Conservation (phyloP, 2,329 filamentous ascomycete species). For the Aspergillus phoenicis region DNA sequence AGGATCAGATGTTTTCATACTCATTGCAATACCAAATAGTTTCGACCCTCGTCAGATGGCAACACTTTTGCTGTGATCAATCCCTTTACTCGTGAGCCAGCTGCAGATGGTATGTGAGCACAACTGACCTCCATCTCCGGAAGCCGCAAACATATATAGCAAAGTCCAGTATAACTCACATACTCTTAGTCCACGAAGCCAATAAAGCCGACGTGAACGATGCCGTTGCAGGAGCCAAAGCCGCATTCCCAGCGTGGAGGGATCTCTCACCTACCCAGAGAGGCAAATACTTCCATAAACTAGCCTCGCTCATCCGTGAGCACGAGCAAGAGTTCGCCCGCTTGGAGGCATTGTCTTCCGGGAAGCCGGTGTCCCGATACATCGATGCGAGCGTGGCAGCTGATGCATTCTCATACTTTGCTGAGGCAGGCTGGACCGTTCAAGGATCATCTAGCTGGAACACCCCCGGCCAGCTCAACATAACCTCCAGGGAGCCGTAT, state of each 20-base stretch:
- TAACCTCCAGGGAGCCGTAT: slow-evolving; percentile 53
- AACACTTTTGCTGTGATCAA: slow-evolving; percentile 36
- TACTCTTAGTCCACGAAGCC: slow-evolving; percentile 35
- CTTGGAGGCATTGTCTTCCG: slow-evolving; percentile 42
- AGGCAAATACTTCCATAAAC: slow-evolving; percentile 35
- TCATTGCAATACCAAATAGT: slow-evolving; percentile 18
- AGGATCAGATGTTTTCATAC: background rate
- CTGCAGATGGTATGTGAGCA: slow-evolving; percentile 29
- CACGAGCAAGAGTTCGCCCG: slow-evolving; percentile 34
- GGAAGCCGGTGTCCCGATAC: slow-evolving; percentile 35
- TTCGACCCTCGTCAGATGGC: slow-evolving; percentile 29
- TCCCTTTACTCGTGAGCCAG: slow-evolving; percentile 32
- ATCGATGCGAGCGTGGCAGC: slow-evolving; percentile 27
- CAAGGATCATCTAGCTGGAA: slow-evolving; percentile 36
- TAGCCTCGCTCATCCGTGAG: slow-evolving; percentile 35
- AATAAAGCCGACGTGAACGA: slow-evolving; percentile 36
- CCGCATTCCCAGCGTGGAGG: slow-evolving; percentile 43
- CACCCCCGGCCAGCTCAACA: slow-evolving; percentile 29
- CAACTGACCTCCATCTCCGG: background rate
- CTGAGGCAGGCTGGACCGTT: slow-evolving; percentile 32
- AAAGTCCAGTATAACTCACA: background rate
- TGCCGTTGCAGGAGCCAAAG: slow-evolving; percentile 42
- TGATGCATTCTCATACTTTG: slow-evolving; percentile 30
- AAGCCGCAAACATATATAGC: background rate
- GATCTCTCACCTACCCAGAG: slow-evolving; percentile 38